Base-by-base conservation (phyloP, 2,329 filamentous ascomycete genomes). In the Colletotrichum orchidophilum region DNA sequence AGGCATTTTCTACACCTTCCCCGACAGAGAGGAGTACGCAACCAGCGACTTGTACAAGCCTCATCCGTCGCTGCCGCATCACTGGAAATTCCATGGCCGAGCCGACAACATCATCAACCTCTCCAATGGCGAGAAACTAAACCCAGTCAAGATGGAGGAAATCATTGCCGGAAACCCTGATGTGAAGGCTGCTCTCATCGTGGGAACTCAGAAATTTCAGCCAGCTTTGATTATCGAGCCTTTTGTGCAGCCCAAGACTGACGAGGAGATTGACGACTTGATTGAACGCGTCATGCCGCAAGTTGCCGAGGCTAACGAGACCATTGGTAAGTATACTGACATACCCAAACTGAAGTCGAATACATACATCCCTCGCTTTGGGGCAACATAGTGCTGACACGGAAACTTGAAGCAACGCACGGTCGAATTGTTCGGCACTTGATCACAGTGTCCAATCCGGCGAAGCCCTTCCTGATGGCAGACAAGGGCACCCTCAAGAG, bases 41-140 rank as follows among this genome's bases (percentile, higher is more conserved):
- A 80, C 82, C 7, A 83, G 82, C 49, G 86, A 88, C 63, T 73
- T 87, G 18, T 86, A 81, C 75, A 78, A 75, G 9, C 74, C 75
- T 1, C 82, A 82, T 54, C 81, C 81, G 0, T 75, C 81, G 31
- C 73, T 83, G 5, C 81, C 81, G 0, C 80, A 80, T 1, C 65
- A 74, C 42, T 78, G 80, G 80, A 74, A 77, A 11, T 81, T 81
- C 55, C 73, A 76, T 11, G 80, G 80, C 6, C 77, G 81, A 7
- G 70, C 77, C 74, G 81, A 85, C 52, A 80, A 85, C 26, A 71
- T 84, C n/a, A 79, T 85, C 18, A 85, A 87, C 15, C 82, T 88
- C 42, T 83, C 81, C 2, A 87, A 84, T 57, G 86, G 85, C 31
- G 84, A 87, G 77, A 87, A 88, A 75, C 74, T 87, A 7, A 88